Evolutionary conservation across 163 green algal genomes (phyloP).

Genomic region (Scenedesmus sp.): DNA sequence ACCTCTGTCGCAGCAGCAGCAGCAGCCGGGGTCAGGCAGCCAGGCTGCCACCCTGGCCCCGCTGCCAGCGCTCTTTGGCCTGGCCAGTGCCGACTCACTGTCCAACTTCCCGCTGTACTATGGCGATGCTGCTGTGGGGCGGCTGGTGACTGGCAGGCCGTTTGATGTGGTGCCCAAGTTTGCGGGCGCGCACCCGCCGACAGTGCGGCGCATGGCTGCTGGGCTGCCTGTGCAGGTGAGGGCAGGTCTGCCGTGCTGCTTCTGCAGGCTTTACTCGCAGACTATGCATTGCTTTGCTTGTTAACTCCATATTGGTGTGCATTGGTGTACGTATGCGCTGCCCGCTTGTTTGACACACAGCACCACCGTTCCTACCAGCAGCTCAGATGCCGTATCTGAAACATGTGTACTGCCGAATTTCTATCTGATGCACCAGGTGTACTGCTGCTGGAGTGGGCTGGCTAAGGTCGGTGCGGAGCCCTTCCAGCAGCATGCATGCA

Average conservation of each 20-base stretch:
- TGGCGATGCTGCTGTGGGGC: constrained; percentile 19
- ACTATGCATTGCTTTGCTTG: not conserved
- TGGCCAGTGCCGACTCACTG: not conserved
- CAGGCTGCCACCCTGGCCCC: not conserved
- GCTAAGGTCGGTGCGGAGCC: no score
- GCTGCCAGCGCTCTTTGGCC: not conserved
- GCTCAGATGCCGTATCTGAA: not conserved
- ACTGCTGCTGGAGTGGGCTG: no score
- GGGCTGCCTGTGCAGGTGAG: constrained; percentile 41
- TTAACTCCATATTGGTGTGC: no score
- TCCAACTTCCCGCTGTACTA: constrained; percentile 15
- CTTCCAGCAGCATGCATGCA: not conserved
- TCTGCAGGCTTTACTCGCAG: no score
- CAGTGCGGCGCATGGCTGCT: constrained; percentile 20
- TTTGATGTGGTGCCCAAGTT: constrained; percentile 30
- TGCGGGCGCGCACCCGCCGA: constrained; percentile 20
- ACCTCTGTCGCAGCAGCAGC: constrained; percentile 17
- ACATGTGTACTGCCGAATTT: no score
- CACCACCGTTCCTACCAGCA: not conserved
- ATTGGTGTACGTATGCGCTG: not conserved
- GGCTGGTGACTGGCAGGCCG: constrained; percentile 23
- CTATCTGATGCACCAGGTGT: no score
- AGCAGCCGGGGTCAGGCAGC: not conserved
- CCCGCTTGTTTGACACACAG: not conserved
- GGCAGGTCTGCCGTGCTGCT: not conserved